Conservation (phyloP, 768 basidiomycete species). For the Podaxis mareebaensis region DNA sequence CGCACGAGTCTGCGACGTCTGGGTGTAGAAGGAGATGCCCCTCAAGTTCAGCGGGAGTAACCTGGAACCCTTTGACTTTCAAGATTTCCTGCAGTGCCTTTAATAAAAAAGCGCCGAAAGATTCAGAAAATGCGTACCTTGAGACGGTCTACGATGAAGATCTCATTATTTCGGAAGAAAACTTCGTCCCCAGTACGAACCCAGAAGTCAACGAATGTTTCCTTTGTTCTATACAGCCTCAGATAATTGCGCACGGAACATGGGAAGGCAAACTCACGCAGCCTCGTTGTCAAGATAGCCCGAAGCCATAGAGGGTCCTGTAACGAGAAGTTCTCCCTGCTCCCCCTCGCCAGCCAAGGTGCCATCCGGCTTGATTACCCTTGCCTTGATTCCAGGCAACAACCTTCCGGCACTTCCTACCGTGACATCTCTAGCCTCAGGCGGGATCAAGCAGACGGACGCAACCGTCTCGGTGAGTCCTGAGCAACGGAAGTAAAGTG, state of each 20-base stretch:
- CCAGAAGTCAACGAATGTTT: conserved; percentile 67
- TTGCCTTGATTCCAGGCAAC: conserved; percentile 55
- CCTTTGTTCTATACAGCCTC: conserved; percentile 47
- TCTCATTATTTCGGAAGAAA: conserved; percentile 58
- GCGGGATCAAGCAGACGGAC: conserved; percentile 47
- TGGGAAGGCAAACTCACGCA: conserved; percentile 46
- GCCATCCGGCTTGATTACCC: conserved; percentile 60
- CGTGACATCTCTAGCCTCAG: conserved; percentile 43
- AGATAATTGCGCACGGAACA: not conserved
- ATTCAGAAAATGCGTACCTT: conserved; percentile 46
- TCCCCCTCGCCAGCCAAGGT: conserved; percentile 56
- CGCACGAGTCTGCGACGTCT: conserved; percentile 62
- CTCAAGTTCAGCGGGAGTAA: conserved; percentile 68
- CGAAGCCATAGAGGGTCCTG: conserved; percentile 59
- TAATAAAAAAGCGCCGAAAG: not conserved
- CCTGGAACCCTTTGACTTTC: conserved; percentile 63
- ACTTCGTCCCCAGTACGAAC: conserved; percentile 75
- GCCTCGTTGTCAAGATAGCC: conserved; percentile 57
- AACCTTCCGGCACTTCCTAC: conserved; percentile 60
- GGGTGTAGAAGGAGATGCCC: conserved; percentile 62
- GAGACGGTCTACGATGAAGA: conserved; percentile 72
- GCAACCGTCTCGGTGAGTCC: conserved; percentile 69
- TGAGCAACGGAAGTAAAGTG: conserved; percentile 21
- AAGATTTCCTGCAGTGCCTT: conserved; percentile 56
- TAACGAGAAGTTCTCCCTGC: conserved; percentile 62